Evolutionary conservation across 495 filamentous ascomycete species (phyloP), one percentile per base, ranked within the genome.

Genomic region (Xylaria telfairii): DNA sequence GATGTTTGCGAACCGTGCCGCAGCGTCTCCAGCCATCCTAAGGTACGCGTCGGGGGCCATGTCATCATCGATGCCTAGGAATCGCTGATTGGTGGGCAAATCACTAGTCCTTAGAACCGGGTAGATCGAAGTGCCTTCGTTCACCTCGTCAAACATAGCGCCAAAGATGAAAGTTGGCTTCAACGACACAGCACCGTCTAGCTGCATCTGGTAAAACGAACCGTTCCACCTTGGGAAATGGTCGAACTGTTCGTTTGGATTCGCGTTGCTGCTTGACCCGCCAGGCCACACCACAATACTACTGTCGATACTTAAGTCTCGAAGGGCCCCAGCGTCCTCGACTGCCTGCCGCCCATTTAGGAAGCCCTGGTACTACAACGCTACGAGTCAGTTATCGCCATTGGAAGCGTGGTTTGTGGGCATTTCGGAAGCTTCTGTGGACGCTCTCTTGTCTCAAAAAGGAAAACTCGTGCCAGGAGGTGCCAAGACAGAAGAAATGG

Each of bases 131-230:
- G 75, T 78, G 34, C 76, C 76, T 63, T 79, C 77, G 41, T 77
- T 77, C 30, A 74, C 68, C 37, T 79, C 77, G 59, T 79, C 77
- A 62, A 79, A 79, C 77, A 79, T 79, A n/a, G 77, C 76, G 15
- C 74, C 74, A 51, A 79, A 79, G 30, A 77, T 73, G 53, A 79
- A 79, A 24, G 46, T 74, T 0, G 77, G 77, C 71, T 76, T 78
- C 65, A 79, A 41, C n/a, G 71, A 69, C 15, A 78, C 63, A 30
- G 73, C 72, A 12, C 74, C 74, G 28, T 77, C 54, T 3, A 78
- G 68, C 64, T 79, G 77, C 53, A 72, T 76, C 37, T 77, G 71
- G 37, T 75, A 79, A 60, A 78, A 79, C 15, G 71, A 68, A 3
- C 77, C 77, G 46, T 79, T 79, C 53, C 67, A 79, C 19, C 77